Evolutionary conservation across 805 yeast genomes (phyloP), one percentile per base, ranked within the genome.

Genomic region (Maudiozyma serrabonitensis): DNA sequence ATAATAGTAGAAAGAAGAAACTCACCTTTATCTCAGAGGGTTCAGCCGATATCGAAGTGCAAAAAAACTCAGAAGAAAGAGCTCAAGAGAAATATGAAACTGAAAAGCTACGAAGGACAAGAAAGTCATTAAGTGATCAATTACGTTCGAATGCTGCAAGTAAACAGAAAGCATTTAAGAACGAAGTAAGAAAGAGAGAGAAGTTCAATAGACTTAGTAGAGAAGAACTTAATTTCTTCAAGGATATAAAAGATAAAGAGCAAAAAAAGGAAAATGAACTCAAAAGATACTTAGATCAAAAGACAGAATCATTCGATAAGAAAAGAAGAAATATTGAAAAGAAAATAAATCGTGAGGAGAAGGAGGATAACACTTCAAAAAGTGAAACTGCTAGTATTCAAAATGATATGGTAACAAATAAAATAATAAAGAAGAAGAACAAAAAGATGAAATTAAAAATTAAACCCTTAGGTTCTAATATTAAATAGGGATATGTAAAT

Each of bases 61-160:
- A 64, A 45, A 46, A 53, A 32, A 52, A 37, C 23, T 53, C 50
- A 45, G 67, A 57, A 31, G 53, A 58, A 47, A 42, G 46, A 19
- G 55, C 54, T 31, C 61, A 58, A 31, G 48, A 52, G 18, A 55
- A 53, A 37, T 53, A 47, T 45, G 66, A 63, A 41, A 46, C 52
- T 9, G 61, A 59, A 21, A 51, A 50, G 32, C 56, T 55, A 41
- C 52, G 56, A 32, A 50, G 55, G 31, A 56, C 54, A 40, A 51
- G 66, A 18, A 60, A 63, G 43, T 56, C 68, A 3, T 50, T 65
- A n/a, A 52, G 63, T 35, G 63, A 61, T 1, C 69, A 65, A 42
- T 52, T 65, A 32, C 47, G 65, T 41, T 23, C 43, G 7, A 41
- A 41, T 50, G 64, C 68, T 0, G 59, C 59, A 21, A 52, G 49